Evolutionary conservation across 2,329 filamentous ascomycete species (phyloP).

Genomic region (Atkinsonella hypoxylon): DNA sequence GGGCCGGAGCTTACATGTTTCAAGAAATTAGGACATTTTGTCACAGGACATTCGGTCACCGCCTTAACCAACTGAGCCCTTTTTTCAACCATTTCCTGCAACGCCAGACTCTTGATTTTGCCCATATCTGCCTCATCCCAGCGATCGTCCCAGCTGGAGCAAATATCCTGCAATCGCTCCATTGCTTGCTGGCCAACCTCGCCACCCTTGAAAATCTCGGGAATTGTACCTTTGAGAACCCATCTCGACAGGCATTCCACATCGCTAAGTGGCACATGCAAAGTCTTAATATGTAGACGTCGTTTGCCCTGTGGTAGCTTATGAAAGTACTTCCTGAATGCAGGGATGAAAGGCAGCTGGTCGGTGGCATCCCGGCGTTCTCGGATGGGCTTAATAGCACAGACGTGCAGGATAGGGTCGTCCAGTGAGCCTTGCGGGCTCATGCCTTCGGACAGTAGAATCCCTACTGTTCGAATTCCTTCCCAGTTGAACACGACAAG

Average conservation of each 20-base stretch:
- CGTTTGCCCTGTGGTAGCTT: slow-evolving; percentile 53
- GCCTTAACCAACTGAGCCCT: slow-evolving; percentile 50
- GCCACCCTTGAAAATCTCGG: slow-evolving; percentile 43
- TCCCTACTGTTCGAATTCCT: slow-evolving; percentile 68
- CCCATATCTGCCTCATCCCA: slow-evolving; percentile 81
- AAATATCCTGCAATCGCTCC: slow-evolving; percentile 56
- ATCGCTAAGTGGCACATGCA: slow-evolving; percentile 61
- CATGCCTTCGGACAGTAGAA: slow-evolving; percentile 66
- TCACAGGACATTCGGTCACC: slow-evolving; percentile 52
- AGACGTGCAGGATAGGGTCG: slow-evolving; percentile 60
- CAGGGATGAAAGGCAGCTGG: slow-evolving; percentile 68
- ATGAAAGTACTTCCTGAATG: slow-evolving; percentile 56
- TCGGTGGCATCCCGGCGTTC: slow-evolving; percentile 69
- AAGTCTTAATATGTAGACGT: slow-evolving; percentile 55
- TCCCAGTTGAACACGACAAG: slow-evolving; percentile 79
- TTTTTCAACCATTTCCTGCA: slow-evolving; percentile 69
- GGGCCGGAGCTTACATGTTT: slow-evolving; percentile 59
- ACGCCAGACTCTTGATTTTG: slow-evolving; percentile 68
- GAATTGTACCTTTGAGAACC: slow-evolving; percentile 43
- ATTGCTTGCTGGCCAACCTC: slow-evolving; percentile 44
- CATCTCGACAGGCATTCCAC: slow-evolving; percentile 77
- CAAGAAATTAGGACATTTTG: slow-evolving; percentile 65
- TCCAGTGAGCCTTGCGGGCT: slow-evolving; percentile 44
- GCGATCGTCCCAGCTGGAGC: slow-evolving; percentile 59
- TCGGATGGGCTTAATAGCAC: slow-evolving; percentile 61